Evolutionary conservation across 305 asterid species (phyloP).

Genomic region (Fraxinus paxiana): DNA sequence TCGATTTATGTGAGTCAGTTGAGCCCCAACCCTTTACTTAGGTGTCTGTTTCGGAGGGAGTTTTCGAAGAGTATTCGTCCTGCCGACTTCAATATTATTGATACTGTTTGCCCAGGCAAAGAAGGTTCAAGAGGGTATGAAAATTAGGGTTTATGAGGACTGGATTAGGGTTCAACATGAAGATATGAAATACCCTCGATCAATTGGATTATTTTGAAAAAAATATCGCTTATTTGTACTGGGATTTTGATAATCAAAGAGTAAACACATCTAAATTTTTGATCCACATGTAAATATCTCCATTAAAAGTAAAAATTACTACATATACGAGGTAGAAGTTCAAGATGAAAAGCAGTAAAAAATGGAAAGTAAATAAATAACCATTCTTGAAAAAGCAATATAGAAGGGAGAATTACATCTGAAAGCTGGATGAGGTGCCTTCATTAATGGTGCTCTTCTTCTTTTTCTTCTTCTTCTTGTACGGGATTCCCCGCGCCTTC

Average conservation of each 20-base stretch:
- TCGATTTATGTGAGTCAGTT: background rate
- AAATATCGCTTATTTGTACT: background rate
- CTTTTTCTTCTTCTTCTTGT: conserved; percentile 42
- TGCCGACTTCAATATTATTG: background rate
- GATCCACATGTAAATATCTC: background rate
- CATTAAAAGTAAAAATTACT: background rate
- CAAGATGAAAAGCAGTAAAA: background rate
- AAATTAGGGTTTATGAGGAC: conserved; percentile 28
- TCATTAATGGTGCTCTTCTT: conserved; percentile 17
- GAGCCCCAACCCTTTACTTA: background rate
- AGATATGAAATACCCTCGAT: background rate
- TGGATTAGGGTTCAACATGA: conserved; percentile 31
- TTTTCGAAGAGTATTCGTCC: background rate
- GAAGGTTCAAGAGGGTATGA: background rate
- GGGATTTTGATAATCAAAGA: background rate
- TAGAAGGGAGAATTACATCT: conserved; percentile 22
- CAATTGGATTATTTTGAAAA: too few species aligned
- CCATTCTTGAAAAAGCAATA: background rate
- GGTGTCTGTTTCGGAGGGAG: background rate
- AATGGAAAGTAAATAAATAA: background rate
- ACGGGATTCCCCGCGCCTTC: conserved; percentile 44
- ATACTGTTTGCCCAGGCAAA: background rate
- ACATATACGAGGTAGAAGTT: background rate
- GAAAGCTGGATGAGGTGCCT: conserved; percentile 24
- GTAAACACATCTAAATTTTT: background rate